Percentiles rank a stretch among this genome's conserved stretches.
phyloP scores from a whole-genome alignment of 1,284 basidiomycete species.

The Sanghuangporus sanghuang region DNA sequence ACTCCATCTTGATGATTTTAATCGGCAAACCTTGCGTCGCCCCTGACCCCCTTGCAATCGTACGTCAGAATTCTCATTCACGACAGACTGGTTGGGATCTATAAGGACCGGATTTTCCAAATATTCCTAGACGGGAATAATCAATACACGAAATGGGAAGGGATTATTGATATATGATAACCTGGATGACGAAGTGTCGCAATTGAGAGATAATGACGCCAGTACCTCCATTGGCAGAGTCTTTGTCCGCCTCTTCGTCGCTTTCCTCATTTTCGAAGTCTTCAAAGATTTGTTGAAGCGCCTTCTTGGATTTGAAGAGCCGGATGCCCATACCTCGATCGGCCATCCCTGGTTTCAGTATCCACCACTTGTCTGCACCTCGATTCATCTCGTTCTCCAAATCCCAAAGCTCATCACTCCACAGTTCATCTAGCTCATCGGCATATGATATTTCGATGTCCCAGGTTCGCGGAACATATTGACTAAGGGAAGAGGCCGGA shows the following conservation, averaged over 20 bases:
- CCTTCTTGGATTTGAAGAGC: constrained; percentile 78
- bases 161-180: constrained; percentile 28
- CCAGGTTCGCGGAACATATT: constrained; percentile 76
- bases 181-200: constrained; percentile 96
- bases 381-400: constrained; percentile 61
- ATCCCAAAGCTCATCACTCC: constrained; percentile 92
- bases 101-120: constrained; percentile 71
- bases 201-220: constrained; percentile 82
- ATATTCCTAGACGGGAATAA: constrained; percentile 63
- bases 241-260: constrained; percentile 33
- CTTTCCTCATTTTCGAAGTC: constrained; percentile 68
- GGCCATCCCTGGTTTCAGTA: constrained; percentile 96
- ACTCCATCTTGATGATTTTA: constrained; percentile 12
- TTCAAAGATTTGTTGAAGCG: constrained; percentile 76
- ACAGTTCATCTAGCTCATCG: constrained; percentile 94
- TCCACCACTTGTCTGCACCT: constrained; percentile 67
- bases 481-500: constrained; percentile 46
- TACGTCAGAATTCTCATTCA: constrained; percentile 20
- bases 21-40: constrained; percentile 62
- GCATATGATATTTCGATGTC: constrained; percentile 87
- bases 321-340: constrained; percentile 95
- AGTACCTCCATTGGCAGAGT: constrained; percentile 32
- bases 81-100: constrained; percentile 51
- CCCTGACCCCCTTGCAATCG: constrained; percentile 27
- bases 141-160: not conserved